phyloP scores from a whole-genome alignment of 257 asterid species.

The Nicotiana sylvestris region DNA sequence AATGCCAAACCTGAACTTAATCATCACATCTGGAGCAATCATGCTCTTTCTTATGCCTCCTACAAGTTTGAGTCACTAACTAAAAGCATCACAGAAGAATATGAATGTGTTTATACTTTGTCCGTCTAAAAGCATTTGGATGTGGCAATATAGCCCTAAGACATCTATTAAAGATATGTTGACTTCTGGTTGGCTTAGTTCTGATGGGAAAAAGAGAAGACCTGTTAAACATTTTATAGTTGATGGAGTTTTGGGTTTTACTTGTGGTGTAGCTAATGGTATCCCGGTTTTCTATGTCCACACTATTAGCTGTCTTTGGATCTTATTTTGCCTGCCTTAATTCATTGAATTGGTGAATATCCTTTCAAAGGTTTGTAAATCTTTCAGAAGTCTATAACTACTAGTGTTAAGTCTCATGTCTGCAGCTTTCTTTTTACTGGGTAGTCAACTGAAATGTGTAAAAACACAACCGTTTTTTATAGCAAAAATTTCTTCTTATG shows the following conservation, averaged over 20 bases:
- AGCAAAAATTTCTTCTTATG: no score
- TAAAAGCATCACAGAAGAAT: background rate
- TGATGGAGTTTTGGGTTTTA: constrained; percentile 41
- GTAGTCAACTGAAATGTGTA: background rate
- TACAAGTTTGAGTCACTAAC: constrained; percentile 37
- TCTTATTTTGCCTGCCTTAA: constrained; percentile 36
- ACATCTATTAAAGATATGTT: constrained; percentile 24
- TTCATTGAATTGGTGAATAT: constrained; percentile 49
- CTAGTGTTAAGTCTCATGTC: background rate
- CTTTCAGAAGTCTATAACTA: background rate
- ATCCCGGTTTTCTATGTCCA: constrained; percentile 48
- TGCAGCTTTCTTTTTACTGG: background rate
- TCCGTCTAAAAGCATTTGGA: background rate
- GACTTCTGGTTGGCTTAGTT: constrained; percentile 25
- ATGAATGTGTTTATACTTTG: background rate
- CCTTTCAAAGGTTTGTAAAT: constrained; percentile 31
- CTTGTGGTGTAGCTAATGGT: constrained; percentile 53
- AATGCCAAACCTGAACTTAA: constrained; percentile 54
- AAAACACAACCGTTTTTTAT: no score
- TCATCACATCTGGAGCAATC: constrained; percentile 58
- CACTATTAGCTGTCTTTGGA: constrained; percentile 58
- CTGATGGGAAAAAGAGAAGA: constrained; percentile 16
- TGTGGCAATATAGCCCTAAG: background rate
- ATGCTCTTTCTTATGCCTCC: constrained; percentile 64
- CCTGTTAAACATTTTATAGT: constrained; percentile 37